Evolutionary conservation across 164 flowering plant genomes (phyloP).

Genomic region (Santalum album): DNA sequence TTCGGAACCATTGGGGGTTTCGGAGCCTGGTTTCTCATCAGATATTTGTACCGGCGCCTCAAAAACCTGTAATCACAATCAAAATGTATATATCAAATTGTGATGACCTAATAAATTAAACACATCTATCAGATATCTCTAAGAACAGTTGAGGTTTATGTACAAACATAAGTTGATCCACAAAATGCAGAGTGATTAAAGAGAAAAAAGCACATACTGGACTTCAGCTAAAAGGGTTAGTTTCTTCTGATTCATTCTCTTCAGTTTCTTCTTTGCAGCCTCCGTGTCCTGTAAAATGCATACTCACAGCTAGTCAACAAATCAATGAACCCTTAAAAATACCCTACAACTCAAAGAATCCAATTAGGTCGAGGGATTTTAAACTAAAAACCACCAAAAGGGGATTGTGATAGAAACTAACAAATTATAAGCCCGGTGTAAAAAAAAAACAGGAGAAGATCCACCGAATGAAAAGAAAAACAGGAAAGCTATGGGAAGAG

Average conservation of each 20-base stretch:
- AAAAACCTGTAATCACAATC: constrained; percentile 36
- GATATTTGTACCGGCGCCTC: constrained; percentile 36
- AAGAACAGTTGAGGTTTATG: background rate
- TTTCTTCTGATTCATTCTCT: constrained; percentile 33
- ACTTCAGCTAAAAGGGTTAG: constrained; percentile 61
- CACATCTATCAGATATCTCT: background rate
- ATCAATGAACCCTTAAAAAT: background rate
- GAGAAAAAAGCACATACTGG: constrained; percentile 26
- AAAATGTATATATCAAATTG: background rate
- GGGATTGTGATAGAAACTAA: too few species aligned
- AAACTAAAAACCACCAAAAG: too few species aligned
- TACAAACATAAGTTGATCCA: too few species aligned
- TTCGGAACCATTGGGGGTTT: constrained; percentile 11
- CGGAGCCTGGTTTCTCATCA: constrained; percentile 20
- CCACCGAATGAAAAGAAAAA: too few species aligned
- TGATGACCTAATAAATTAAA: background rate
- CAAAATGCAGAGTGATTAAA: too few species aligned
- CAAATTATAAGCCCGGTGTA: too few species aligned
- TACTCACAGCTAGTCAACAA: background rate
- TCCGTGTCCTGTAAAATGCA: constrained; percentile 46
- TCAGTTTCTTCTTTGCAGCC: constrained; percentile 35
- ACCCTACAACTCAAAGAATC: background rate
- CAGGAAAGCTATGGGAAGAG: too few species aligned
- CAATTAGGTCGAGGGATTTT: too few species aligned
- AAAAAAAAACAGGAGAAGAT: too few species aligned